phyloP scores from a whole-genome alignment of 169 alveolate species.

The Eimeria falciformis region DNA sequence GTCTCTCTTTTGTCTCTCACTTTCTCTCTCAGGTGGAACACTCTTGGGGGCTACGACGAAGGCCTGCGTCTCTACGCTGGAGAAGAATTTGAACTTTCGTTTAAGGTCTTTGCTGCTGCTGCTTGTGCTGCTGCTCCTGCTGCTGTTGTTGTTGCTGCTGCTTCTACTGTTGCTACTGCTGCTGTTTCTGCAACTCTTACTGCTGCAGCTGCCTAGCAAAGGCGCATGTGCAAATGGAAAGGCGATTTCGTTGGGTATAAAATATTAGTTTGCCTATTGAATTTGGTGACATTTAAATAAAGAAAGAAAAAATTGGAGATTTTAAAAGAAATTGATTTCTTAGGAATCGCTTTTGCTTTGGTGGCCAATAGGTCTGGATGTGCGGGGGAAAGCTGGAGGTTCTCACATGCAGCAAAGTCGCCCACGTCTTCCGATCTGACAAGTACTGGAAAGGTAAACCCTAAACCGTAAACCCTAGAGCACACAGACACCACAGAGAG shows the following conservation, averaged over 20 bases:
- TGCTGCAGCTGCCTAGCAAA: not conserved
- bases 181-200: not conserved
- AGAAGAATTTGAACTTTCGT: constrained; percentile 81
- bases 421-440: constrained; percentile 79
- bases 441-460: constrained; percentile 76
- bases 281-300: not conserved
- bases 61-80: constrained; percentile 81
- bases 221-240: too few relatives aligned
- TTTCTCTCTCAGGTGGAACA: constrained; percentile 62
- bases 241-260: not conserved
- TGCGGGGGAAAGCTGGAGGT: constrained; percentile 81
- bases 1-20: not conserved
- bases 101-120: constrained; percentile 50
- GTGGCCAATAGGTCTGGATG: constrained; percentile 69
- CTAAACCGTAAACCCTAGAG: constrained; percentile 4
- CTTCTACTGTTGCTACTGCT: not conserved
- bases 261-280: not conserved
- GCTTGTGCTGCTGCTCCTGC: constrained; percentile 20
- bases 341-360: too few relatives aligned
- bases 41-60: constrained; percentile 82
- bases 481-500: too few relatives aligned
- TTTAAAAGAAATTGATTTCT: not conserved
- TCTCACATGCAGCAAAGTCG: constrained; percentile 80
- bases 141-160: constrained; percentile 2
- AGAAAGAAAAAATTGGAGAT: too few relatives aligned